These are phyloP conservation scores for Candida ovalis DNA, from an alignment of 805 yeast genomes.

Conservation along the genomic window DNA sequence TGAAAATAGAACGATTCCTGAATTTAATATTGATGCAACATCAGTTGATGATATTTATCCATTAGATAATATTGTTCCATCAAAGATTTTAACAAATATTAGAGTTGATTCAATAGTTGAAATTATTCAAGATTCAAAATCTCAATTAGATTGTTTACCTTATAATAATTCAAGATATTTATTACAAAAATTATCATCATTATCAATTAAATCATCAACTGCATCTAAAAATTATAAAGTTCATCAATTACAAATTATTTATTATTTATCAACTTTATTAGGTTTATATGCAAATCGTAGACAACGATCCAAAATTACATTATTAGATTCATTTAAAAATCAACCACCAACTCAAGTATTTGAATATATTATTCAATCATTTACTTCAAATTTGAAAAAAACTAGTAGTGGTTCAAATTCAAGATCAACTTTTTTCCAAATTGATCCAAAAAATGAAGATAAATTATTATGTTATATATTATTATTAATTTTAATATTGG, in stretches of 20 bases:
- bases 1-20: conserved; percentile 80
- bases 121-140: conserved; percentile 43
- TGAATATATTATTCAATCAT: conserved; percentile 68
- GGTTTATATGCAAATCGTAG: conserved; percentile 79
- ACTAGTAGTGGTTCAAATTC: background rate
- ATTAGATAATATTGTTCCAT: conserved; percentile 63
- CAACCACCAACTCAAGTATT: conserved; percentile 77
- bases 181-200: conserved; percentile 40
- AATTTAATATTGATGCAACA: conserved; percentile 72
- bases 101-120: conserved; percentile 59
- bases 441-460: conserved; percentile 88
- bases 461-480: conserved; percentile 77
- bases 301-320: conserved; percentile 50
- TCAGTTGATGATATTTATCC: conserved; percentile 82
- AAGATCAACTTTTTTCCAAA: conserved; percentile 60
- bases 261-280: conserved; percentile 72
- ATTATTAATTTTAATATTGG: conserved; percentile 69
- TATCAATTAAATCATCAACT: conserved; percentile 10
- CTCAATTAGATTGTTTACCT: conserved; percentile 60
- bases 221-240: conserved; percentile 37
- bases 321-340: conserved; percentile 57
- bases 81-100: conserved; percentile 57
- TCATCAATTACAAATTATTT: conserved; percentile 63
- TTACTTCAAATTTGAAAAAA: conserved; percentile 61
- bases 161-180: conserved; percentile 53